Conservation (phyloP, 1,284 basidiomycete species). For the Tilletia walkeri region DNA sequence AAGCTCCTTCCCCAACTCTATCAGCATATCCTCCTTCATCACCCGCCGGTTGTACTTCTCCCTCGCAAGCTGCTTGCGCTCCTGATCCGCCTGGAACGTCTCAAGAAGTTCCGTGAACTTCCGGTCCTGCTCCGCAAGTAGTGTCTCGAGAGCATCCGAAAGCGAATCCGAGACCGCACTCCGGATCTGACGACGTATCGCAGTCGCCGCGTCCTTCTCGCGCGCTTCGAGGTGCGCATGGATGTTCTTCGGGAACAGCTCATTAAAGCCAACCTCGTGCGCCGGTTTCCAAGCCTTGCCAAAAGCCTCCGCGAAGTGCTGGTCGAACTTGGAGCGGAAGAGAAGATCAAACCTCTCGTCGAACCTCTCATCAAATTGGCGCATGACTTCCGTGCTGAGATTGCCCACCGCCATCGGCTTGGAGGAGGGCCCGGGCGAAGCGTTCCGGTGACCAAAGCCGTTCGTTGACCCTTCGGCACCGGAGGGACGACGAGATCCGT, state of each 20-base stretch:
- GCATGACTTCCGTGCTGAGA: neutral
- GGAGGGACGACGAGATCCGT: too few species aligned
- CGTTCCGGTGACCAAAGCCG: too few species aligned
- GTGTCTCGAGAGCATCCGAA: too few species aligned
- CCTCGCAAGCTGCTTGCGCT: slow-evolving; percentile 2
- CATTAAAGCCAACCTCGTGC: neutral
- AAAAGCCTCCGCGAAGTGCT: neutral
- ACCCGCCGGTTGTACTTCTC: neutral
- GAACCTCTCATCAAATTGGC: neutral
- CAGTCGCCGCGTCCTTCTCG: neutral
- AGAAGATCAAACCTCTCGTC: neutral
- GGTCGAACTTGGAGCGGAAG: neutral
- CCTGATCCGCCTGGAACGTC: neutral
- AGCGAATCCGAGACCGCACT: too few species aligned
- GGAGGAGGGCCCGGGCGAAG: too few species aligned
- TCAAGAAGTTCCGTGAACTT: too few species aligned
- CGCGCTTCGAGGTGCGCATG: neutral
- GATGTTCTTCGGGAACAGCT: neutral
- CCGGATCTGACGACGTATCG: neutral
- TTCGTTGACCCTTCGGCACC: too few species aligned
- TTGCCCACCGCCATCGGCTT: too few species aligned
- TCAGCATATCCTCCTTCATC: slow-evolving; percentile 6
- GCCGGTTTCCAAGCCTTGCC: neutral
- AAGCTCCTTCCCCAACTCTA: slow-evolving; percentile 2
- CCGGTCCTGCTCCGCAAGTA: too few species aligned